A percentile compares a stretch with the other conserved stretches of the same genome.
phyloP scores from a whole-genome alignment of 805 yeast species.

The Starmera amethionina region DNA sequence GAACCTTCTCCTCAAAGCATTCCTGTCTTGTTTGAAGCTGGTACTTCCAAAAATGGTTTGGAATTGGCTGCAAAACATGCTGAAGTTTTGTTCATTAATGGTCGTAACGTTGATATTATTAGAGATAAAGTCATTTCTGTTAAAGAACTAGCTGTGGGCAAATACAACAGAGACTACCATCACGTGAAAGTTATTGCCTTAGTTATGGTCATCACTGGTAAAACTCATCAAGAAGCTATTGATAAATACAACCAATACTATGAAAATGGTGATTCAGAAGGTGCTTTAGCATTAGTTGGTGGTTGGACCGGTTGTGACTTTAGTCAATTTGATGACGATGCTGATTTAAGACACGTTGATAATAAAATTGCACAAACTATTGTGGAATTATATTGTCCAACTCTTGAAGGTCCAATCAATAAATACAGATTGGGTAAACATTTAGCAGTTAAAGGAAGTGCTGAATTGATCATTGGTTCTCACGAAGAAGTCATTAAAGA shows the following conservation, averaged over 20 bases:
- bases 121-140: constrained; percentile 21
- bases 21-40: constrained; percentile 33
- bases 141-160: constrained; percentile 21
- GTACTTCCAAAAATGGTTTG: constrained; percentile 27
- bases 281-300: constrained; percentile 31
- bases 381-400: constrained; percentile 7
- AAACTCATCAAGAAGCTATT: constrained; percentile 29
- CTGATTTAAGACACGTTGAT: constrained; percentile 22
- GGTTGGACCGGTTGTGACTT: constrained; percentile 36
- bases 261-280: constrained; percentile 27
- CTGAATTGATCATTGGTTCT: constrained; percentile 23
- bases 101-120: constrained; percentile 22
- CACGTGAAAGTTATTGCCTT: constrained; percentile 27
- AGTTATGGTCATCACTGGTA: constrained; percentile 24
- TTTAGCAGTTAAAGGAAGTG: constrained; percentile 13
- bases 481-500: constrained; percentile 28
- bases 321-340: constrained; percentile 23
- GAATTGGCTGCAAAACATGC: constrained; percentile 33
- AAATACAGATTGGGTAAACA: constrained; percentile 15
- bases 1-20: constrained; percentile 32
- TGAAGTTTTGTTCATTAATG: constrained; percentile 28
- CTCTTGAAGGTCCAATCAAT: constrained; percentile 17
- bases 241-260: constrained; percentile 22
- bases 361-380: constrained; percentile 21
- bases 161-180: constrained; percentile 23